phyloP scores from a whole-genome alignment of 306 rosid species.

The Trifolium subterraneum region DNA sequence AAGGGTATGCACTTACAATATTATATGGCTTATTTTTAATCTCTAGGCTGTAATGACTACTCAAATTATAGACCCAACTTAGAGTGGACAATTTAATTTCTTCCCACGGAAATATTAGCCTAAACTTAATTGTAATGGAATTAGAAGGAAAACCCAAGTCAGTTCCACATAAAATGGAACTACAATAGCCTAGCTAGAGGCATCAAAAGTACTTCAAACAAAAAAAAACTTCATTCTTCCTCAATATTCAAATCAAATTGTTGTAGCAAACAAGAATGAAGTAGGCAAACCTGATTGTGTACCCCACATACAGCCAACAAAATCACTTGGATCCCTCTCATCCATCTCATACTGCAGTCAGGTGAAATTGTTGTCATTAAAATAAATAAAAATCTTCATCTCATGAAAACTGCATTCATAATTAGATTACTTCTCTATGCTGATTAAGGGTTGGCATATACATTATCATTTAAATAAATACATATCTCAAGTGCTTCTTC shows the following conservation, averaged over 20 bases:
- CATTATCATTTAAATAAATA: conserved; percentile 83
- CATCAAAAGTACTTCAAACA: conserved; percentile 14
- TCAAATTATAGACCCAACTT: too few species aligned
- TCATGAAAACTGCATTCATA: conserved; percentile 1
- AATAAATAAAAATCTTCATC: not conserved
- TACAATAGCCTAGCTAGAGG: too few species aligned
- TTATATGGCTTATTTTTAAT: too few species aligned
- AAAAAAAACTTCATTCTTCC: not conserved
- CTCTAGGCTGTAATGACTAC: too few species aligned
- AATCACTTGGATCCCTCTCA: conserved; percentile 94
- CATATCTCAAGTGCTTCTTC: conserved; percentile 92
- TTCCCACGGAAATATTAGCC: too few species aligned
- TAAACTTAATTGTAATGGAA: too few species aligned
- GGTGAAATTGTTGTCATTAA: conserved; percentile 27
- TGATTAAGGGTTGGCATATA: conserved; percentile 28
- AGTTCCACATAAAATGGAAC: too few species aligned
- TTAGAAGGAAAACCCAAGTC: too few species aligned
- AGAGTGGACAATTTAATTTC: too few species aligned
- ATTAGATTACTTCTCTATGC: conserved; percentile 9
- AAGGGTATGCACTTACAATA: too few species aligned
- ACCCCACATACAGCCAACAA: conserved; percentile 91
- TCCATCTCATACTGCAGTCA: conserved; percentile 81
- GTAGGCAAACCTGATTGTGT: conserved; percentile 82
- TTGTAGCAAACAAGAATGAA: conserved; percentile 7
- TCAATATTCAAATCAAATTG: conserved; percentile 16